Evolutionary conservation across 257 asterid genomes (phyloP).

Genomic region (Nicotiana undulata): DNA sequence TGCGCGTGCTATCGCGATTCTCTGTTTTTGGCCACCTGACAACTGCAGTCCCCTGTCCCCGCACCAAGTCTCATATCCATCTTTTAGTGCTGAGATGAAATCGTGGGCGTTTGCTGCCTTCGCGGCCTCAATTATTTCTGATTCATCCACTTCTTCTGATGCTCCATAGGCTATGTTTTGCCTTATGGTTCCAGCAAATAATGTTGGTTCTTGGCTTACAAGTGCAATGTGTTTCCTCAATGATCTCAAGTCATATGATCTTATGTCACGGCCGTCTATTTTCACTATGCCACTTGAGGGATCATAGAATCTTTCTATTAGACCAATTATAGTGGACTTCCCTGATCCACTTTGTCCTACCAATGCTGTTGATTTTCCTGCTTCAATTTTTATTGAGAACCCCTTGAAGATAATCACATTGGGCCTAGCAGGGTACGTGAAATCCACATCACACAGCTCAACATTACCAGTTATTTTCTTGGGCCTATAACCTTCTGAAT

Average conservation of each 20-base stretch:
- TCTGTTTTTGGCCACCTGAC: constrained; percentile 89
- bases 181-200: constrained; percentile 64
- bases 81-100: constrained; percentile 52
- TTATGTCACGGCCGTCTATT: constrained; percentile 65
- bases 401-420: constrained; percentile 44
- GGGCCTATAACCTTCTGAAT: constrained; percentile 45
- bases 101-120: constrained; percentile 86
- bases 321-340: constrained; percentile 64
- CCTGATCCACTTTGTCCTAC: constrained; percentile 96
- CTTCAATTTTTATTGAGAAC: constrained; percentile 56
- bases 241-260: constrained; percentile 47
- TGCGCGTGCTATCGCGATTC: constrained; percentile 81
- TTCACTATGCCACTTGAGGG: constrained; percentile 52
- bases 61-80: constrained; percentile 71
- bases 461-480: constrained; percentile 44
- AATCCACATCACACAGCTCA: constrained; percentile 50
- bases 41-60: constrained; percentile 84
- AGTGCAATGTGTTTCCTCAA: constrained; percentile 67
- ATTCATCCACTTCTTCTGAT: constrained; percentile 31
- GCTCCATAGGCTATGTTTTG: constrained; percentile 64
- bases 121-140: constrained; percentile 61
- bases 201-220: constrained; percentile 79
- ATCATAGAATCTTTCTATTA: constrained; percentile 73
- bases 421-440: constrained; percentile 70
- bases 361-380: constrained; percentile 75